Evolutionary conservation across 768 basidiomycete genomes (phyloP).

Genomic region (Pulveroboletus frians): DNA sequence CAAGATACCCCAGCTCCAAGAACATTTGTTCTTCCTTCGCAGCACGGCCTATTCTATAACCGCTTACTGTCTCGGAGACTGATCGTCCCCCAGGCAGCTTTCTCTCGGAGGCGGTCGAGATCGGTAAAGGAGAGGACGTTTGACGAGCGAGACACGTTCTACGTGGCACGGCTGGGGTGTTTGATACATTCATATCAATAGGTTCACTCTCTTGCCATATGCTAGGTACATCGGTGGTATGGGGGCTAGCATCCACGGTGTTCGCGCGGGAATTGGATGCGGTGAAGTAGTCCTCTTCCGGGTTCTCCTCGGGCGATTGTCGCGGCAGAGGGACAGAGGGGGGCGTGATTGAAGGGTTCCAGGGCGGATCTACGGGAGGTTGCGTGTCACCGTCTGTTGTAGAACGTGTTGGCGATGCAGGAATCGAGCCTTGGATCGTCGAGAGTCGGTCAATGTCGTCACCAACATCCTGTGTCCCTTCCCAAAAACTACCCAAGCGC

Average conservation of each 20-base stretch:
- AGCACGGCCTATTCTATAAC: slow-evolving; percentile 41
- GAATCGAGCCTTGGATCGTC: slow-evolving; percentile 21
- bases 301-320: slow-evolving; percentile 22
- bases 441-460: slow-evolving; percentile 25
- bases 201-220: slow-evolving; percentile 27
- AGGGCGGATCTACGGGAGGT: slow-evolving; percentile 5
- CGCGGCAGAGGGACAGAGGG: slow-evolving; percentile 18
- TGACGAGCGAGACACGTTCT: slow-evolving; percentile 56
- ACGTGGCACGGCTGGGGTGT: slow-evolving; percentile 46
- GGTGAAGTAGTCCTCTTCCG: slow-evolving; percentile 30
- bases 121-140: slow-evolving; percentile 59
- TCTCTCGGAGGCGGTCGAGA: slow-evolving; percentile 31
- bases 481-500: slow-evolving; percentile 69
- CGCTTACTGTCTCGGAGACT: slow-evolving; percentile 30
- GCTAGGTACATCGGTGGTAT: slow-evolving; percentile 14
- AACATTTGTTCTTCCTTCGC: slow-evolving; percentile 69
- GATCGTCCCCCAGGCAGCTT: slow-evolving; percentile 30
- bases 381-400: slow-evolving; percentile 4
- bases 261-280: slow-evolving; percentile 23
- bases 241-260: slow-evolving; percentile 14
- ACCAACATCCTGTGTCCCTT: slow-evolving; percentile 68
- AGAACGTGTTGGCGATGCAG: slow-evolving; percentile 20
- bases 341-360: slow-evolving; percentile 3
- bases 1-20: slow-evolving; percentile 59
- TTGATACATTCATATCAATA: slow-evolving; percentile 29